These are phyloP conservation scores for Macrocybe gigantea DNA, from an alignment of 768 basidiomycete genomes.

Conservation along the genomic window DNA sequence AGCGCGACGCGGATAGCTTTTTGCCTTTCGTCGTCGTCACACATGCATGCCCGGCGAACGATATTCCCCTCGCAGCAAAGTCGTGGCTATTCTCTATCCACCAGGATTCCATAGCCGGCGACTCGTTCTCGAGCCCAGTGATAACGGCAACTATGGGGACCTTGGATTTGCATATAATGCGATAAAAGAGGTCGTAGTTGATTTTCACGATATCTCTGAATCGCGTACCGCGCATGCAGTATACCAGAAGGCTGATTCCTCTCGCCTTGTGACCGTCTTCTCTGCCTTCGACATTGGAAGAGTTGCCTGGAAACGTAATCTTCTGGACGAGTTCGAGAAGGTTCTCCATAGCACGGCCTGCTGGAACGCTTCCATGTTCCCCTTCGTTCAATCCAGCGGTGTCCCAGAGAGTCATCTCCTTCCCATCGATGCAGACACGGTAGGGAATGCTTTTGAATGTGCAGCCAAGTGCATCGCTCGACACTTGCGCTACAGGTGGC, in stretches of 20 bases:
- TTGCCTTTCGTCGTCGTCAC: conserved; percentile 16
- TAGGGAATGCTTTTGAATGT: conserved; percentile 24
- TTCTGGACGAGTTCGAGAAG: conserved; percentile 13
- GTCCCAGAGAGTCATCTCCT: conserved; percentile 24
- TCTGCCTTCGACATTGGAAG: too few species aligned
- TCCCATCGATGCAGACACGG: conserved; percentile 17
- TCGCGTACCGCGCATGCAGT: conserved; percentile 27
- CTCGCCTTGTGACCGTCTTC: too few species aligned
- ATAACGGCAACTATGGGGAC: conserved; percentile 30
- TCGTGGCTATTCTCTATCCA: conserved; percentile 25
- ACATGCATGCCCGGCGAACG: conserved; percentile 29
- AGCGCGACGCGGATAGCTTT: not conserved
- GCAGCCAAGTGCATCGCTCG: conserved; percentile 25
- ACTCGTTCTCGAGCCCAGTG: conserved; percentile 32
- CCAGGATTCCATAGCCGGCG: conserved; percentile 29
- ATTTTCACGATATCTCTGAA: conserved; percentile 12
- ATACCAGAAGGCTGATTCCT: conserved; percentile 25
- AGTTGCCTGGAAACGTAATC: not conserved
- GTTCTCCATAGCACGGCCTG: conserved; percentile 11
- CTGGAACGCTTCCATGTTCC: conserved; percentile 14
- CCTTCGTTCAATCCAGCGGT: conserved; percentile 35
- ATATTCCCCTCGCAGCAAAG: conserved; percentile 21
- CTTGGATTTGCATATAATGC: conserved; percentile 25
- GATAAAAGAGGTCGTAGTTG: conserved; percentile 33
- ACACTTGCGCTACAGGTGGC: conserved; percentile 17